Base-by-base conservation (phyloP, 306 rosid species). In the Elaeagnus macrophylla region DNA sequence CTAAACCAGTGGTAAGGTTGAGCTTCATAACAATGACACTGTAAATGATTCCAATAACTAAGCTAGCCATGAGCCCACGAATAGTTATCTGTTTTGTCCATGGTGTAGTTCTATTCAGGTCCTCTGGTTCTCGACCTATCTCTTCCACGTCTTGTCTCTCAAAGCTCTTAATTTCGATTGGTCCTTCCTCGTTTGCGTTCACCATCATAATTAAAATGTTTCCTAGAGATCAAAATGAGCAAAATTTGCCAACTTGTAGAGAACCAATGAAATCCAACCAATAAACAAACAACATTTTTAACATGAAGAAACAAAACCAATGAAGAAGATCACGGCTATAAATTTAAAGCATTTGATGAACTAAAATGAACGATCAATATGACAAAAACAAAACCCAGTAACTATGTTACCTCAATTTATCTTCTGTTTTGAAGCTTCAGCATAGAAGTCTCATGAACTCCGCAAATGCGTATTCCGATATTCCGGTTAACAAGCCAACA, bases 1-100 rank as follows among this genome's bases (percentile, higher is more conserved):
- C 94, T 65, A 93, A 55, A 5, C 99, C 99, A 37, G 96, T 87
- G n/a, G 99, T 93, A 60, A 93, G 99, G 71, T 81, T 88, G 25
- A 93, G 74, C 81, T 93, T 93, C 86, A 65, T 88, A 57, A 83
- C 99, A 38, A 93, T 82, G 57, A 82, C 81, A 60, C 99, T 93
- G 57, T 93, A 93, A 39, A 93, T 74, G 17, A 60, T 41, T 39
- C 99, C 99, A 67, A 93, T 83, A 7, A 69, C 45, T 8, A 77
- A 8, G 59, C 99, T 93, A 5, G 96, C 85, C 9, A 82, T 10
- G 1, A 93, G 64, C 45, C 96, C 99, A 41, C 99, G 62, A 46
- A 81, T 2, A n/a, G 99, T 93, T 6, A 93, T 79, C 60, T 93
- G 99, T 44, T 8, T 78, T 13, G 49, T 50, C 99, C 96, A 93